Conservation (phyloP, 768 basidiomycete genomes). For the Pisolithus marmoratus region DNA sequence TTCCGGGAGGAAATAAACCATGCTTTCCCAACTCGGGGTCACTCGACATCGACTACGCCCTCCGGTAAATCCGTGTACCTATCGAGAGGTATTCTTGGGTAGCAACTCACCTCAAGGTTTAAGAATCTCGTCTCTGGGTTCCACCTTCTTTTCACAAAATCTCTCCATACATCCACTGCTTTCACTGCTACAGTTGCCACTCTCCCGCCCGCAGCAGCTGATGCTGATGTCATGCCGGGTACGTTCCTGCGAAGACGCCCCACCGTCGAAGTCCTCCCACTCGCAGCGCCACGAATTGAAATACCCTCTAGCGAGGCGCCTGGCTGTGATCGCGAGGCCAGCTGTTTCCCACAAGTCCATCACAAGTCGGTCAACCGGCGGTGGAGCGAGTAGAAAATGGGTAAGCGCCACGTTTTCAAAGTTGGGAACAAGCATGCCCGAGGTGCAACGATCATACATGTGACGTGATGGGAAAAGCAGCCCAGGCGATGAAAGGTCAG, state of each 20-base stretch:
- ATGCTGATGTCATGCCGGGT: constrained; percentile 26
- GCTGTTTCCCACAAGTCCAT: constrained; percentile 27
- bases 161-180: constrained; percentile 65
- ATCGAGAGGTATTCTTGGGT: background rate
- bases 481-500: constrained; percentile 9
- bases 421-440: background rate
- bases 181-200: constrained; percentile 26
- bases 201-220: constrained; percentile 6
- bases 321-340: constrained; percentile 35
- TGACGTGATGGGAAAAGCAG: constrained; percentile 8
- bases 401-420: constrained; percentile 34
- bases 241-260: constrained; percentile 60
- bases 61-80: constrained; percentile 5
- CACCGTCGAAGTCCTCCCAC: constrained; percentile 35
- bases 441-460: constrained; percentile 2
- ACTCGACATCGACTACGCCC: constrained; percentile 60
- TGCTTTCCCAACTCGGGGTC: constrained; percentile 74
- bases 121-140: constrained; percentile 64
- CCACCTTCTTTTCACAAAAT: constrained; percentile 70
- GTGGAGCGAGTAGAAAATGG: constrained; percentile 26
- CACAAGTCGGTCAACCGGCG: constrained; percentile 18
- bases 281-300: constrained; percentile 61
- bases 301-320: constrained; percentile 44
- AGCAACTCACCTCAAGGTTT: constrained; percentile 70
- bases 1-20: constrained; percentile 65